Percentiles rank a stretch among this genome's conserved stretches.
These are phyloP conservation scores for Salvia splendens DNA, from an alignment of 257 asterid species.

Conservation along the genomic window DNA sequence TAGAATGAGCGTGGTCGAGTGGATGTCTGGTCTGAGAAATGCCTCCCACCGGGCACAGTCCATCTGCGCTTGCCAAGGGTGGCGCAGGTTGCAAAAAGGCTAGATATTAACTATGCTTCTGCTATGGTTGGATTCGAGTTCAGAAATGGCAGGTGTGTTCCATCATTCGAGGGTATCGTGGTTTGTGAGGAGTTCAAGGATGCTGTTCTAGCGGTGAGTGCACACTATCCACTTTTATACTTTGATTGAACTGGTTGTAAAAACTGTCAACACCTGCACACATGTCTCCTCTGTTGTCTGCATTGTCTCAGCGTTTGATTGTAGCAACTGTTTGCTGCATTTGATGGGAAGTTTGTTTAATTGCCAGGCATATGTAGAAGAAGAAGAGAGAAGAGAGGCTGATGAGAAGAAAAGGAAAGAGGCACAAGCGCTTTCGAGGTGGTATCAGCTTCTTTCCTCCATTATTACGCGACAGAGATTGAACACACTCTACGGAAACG, in stretches of 20 bases:
- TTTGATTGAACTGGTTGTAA: neutral
- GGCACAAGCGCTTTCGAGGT: constrained; percentile 75
- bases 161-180: constrained; percentile 82
- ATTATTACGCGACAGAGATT: constrained; percentile 76
- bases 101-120: constrained; percentile 77
- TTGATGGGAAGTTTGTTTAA: constrained; percentile 19
- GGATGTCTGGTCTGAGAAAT: constrained; percentile 98
- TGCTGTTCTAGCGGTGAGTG: constrained; percentile 71
- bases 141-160: constrained; percentile 72
- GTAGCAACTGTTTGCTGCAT: constrained; percentile 10
- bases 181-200: constrained; percentile 82
- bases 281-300: too few relatives aligned
- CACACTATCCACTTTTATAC: neutral
- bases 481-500: constrained; percentile 59
- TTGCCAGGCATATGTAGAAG: constrained; percentile 81
- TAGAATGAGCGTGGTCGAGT: constrained; percentile 97
- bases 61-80: constrained; percentile 80
- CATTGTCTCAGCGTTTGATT: too few relatives aligned
- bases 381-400: constrained; percentile 74
- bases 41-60: constrained; percentile 96
- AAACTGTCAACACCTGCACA: neutral
- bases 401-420: constrained; percentile 65
- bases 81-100: constrained; percentile 64
- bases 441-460: constrained; percentile 98
- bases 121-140: constrained; percentile 97